Percentiles rank a stretch among this genome's conserved stretches.
Conservation (phyloP, 2,329 filamentous ascomycete genomes). For the Penicillium sp. region DNA sequence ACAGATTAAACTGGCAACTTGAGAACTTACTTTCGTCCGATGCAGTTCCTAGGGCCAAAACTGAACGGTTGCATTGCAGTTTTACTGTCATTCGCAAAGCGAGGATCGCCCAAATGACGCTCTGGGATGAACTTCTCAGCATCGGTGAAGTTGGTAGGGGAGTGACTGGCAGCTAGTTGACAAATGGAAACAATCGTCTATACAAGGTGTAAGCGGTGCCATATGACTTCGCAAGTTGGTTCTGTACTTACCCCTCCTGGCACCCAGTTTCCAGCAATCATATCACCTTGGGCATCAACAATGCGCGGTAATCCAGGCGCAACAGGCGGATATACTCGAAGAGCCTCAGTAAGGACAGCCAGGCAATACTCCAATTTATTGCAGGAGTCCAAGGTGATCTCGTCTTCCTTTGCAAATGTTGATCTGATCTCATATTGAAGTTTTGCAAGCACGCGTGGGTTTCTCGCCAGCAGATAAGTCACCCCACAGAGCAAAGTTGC, state of each 20-base stretch:
- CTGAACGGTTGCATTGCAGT: conserved; percentile 52
- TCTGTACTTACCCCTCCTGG: conserved; percentile 20
- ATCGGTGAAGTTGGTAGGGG: conserved; percentile 12
- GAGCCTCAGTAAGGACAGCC: conserved; percentile 43
- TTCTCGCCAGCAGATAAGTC: conserved; percentile 43
- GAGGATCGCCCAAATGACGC: conserved; percentile 12
- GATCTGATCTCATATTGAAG: conserved; percentile 43
- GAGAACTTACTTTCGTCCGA: conserved; percentile 33
- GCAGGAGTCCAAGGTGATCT: conserved; percentile 39
- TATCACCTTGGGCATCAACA: conserved; percentile 17
- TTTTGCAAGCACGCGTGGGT: conserved; percentile 34
- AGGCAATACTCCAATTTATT: conserved; percentile 39
- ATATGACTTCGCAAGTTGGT: not conserved
- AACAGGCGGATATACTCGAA: conserved; percentile 44
- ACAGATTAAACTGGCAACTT: fast-evolving
- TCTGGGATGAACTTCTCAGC: conserved; percentile 21
- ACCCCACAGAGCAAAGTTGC: conserved; percentile 46
- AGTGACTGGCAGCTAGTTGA: conserved; percentile 47
- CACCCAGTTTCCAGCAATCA: conserved; percentile 22
- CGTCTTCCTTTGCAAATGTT: conserved; percentile 34
- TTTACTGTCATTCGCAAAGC: conserved; percentile 45
- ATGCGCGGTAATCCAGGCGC: conserved; percentile 25
- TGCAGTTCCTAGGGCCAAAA: conserved; percentile 51
- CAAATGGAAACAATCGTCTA: conserved; percentile 46
- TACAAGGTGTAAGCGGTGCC: not conserved